Evolutionary conservation across 164 flowering plant species (phyloP), one percentile per base, ranked within the genome.

Genomic region (Kalanchoe fedtschenkoi): DNA sequence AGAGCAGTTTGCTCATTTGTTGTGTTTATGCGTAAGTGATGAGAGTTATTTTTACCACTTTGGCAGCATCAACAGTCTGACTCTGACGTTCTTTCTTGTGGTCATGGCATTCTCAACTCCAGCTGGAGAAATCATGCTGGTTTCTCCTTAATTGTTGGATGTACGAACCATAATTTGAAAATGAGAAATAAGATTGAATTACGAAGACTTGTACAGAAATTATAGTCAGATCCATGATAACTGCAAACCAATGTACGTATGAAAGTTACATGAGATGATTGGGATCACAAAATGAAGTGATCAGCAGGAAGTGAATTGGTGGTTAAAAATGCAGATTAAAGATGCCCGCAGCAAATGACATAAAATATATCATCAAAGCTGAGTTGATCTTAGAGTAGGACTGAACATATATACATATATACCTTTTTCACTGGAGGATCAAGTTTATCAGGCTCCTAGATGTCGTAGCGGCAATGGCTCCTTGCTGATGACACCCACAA

Each of bases 401-500:
- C 11, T 10, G 17, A 51, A n/a, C n/a, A n/a, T n/a, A n/a, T n/a
- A n/a, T n/a, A n/a, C n/a, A 26, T 21, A 30, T 62, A 54, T 80
- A 90, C 99, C 99, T 93, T 78, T 95, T 79, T 75, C 99, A 93
- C 99, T 97, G 90, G 34, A 93, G 46, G 14, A 93, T 71, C 56
- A 93, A 76, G 76, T 90, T 93, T 67, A 84, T 75, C 68, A 97
- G 83, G 55, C 73, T 75, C 4, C 97, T 97, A 46, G 87, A 70
- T 61, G 81, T 83, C 46, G 97, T 90, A 58, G n/a, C n/a, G n/a
- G 96, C 83, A 74, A 80, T 85, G 59, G 99, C 99, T 69, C 99
- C 99, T 80, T 93, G 99, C 61, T 97, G 78, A 68, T 93, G 96
- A 62, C 95, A 89, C 58, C 99, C 99, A 73, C 89, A n/a, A n/a